Conservation (phyloP, 2,329 filamentous ascomycete species). For the Colletotrichum noveboracense region DNA sequence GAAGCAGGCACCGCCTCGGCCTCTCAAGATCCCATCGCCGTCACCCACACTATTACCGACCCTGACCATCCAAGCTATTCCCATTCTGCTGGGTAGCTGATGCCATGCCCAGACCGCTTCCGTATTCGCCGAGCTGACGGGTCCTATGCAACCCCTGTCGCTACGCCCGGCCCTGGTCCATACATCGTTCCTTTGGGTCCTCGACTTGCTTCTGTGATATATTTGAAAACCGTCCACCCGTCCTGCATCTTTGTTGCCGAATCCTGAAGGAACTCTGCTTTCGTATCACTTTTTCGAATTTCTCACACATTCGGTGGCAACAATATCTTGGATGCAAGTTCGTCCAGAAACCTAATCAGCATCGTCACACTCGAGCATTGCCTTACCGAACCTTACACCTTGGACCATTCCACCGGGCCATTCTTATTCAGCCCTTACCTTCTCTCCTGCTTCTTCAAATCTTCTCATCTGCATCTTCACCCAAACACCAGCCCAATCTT, state of each 20-base stretch:
- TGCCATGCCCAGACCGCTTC: conserved; percentile 23
- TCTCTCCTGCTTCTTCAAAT: not conserved
- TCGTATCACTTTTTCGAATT: not conserved
- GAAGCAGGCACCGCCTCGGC: conserved; percentile 22
- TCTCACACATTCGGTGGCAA: not conserved
- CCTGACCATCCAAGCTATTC: conserved; percentile 21
- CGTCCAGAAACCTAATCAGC: conserved; percentile 8
- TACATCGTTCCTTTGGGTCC: conserved; percentile 14
- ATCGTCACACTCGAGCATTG: not conserved
- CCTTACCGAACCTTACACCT: not conserved
- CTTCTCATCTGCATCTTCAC: not conserved
- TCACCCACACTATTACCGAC: conserved; percentile 18
- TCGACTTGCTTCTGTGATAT: conserved; percentile 19
- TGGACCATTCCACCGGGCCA: not conserved
- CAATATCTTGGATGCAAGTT: conserved; percentile 6
- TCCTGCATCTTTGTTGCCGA: not conserved
- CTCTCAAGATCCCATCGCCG: conserved; percentile 14
- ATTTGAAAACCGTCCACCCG: conserved; percentile 19
- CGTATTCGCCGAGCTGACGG: conserved; percentile 22
- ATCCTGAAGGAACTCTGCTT: conserved; percentile 1
- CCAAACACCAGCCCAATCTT: not conserved
- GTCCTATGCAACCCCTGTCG: conserved; percentile 17
- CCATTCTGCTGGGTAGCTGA: conserved; percentile 18
- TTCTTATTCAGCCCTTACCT: not conserved
- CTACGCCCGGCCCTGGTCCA: conserved; percentile 11